Evolutionary conservation across 805 yeast genomes (phyloP).

Genomic region (Yamadazyma akitaensis): DNA sequence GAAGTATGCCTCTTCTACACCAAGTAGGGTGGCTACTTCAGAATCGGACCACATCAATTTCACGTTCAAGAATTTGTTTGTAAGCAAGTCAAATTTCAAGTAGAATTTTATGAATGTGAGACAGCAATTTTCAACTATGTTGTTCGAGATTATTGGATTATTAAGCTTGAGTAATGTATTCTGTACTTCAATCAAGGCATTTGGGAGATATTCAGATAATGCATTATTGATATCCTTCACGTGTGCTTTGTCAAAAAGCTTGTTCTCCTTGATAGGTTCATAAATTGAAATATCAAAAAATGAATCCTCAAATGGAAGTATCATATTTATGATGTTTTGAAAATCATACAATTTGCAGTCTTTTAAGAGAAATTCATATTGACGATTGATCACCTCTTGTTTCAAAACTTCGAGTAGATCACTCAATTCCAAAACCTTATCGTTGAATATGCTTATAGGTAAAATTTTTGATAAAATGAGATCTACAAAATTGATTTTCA

Average conservation of each 20-base stretch:
- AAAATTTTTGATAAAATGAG: conserved; percentile 52
- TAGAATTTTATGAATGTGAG: conserved; percentile 48
- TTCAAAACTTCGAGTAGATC: conserved; percentile 33
- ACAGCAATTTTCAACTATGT: conserved; percentile 50
- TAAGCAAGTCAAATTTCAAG: conserved; percentile 34
- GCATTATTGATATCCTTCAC: conserved; percentile 42
- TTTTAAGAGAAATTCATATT: conserved; percentile 46
- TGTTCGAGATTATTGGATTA: conserved; percentile 60
- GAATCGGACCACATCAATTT: conserved; percentile 51
- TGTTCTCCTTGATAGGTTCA: conserved; percentile 61
- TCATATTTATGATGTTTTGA: conserved; percentile 65
- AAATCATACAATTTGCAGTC: conserved; percentile 57
- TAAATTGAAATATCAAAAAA: conserved; percentile 60
- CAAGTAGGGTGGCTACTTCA: conserved; percentile 69
- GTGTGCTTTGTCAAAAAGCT: conserved; percentile 45
- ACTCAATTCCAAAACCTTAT: conserved; percentile 34
- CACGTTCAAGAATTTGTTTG: conserved; percentile 31
- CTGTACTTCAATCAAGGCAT: conserved; percentile 59
- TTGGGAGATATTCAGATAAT: conserved; percentile 53
- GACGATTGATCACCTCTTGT: conserved; percentile 40
- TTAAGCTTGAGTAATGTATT: conserved; percentile 53
- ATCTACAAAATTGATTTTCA: conserved; percentile 59
- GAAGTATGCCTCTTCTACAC: conserved; percentile 46
- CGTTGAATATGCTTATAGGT: conserved; percentile 38
- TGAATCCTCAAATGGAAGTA: conserved; percentile 61